These are phyloP conservation scores for Candida gigantensis DNA, from an alignment of 1,139 yeast genomes.

Conservation along the genomic window DNA sequence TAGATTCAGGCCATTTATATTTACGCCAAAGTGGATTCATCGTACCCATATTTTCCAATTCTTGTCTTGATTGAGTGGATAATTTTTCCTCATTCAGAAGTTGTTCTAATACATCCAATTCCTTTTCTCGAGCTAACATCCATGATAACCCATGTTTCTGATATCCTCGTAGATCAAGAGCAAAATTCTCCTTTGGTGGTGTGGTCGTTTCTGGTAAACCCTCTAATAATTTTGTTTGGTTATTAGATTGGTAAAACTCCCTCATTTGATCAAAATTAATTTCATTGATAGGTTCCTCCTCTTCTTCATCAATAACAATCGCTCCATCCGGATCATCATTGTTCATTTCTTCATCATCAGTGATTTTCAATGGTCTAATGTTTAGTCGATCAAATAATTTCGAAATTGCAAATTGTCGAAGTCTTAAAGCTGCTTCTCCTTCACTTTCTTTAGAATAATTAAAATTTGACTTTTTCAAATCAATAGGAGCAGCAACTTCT, in stretches of 20 bases:
- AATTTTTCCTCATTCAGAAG: conserved; percentile 27
- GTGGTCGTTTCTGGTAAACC: conserved; percentile 59
- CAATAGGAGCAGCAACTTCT: conserved; percentile 10
- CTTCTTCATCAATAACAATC: no score
- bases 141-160: conserved; percentile 82
- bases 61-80: conserved; percentile 31
- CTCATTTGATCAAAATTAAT: conserved; percentile 73
- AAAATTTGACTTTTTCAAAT: conserved; percentile 16
- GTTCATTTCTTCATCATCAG: conserved; percentile 15
- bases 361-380: conserved; percentile 19
- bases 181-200: conserved; percentile 60
- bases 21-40: conserved; percentile 89
- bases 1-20: conserved; percentile 62
- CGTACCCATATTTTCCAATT: conserved; percentile 39
- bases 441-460: conserved; percentile 49
- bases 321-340: no score
- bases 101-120: conserved; percentile 40
- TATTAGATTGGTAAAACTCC: conserved; percentile 69
- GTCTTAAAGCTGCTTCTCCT: conserved; percentile 53
- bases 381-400: conserved; percentile 54
- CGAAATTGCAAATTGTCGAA: conserved; percentile 59
- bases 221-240: conserved; percentile 49
- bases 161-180: conserved; percentile 60
- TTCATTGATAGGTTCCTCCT: conserved; percentile 29
- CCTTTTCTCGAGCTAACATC: conserved; percentile 73